Evolutionary conservation across 306 rosid species (phyloP).

Genomic region (Ochetophila trinervis): DNA sequence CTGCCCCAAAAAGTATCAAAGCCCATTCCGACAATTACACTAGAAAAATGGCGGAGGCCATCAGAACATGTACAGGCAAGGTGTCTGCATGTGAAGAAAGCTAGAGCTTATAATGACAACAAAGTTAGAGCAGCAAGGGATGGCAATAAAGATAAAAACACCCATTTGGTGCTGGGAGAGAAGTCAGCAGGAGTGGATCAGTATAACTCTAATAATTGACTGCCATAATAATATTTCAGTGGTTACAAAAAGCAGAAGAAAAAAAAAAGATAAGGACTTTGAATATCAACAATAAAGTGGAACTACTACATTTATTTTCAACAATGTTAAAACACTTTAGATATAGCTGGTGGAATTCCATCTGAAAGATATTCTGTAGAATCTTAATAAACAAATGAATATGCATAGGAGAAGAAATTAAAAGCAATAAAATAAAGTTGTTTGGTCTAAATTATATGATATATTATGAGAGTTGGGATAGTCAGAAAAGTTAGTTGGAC

Average conservation of each 20-base stretch:
- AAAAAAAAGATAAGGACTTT: too few species aligned
- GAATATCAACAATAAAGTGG: too few species aligned
- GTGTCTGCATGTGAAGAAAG: slow-evolving; percentile 16
- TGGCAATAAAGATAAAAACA: neutral
- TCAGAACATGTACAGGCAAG: neutral
- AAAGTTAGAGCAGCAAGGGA: slow-evolving; percentile 6
- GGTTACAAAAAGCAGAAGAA: too few species aligned
- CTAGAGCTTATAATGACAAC: too few species aligned
- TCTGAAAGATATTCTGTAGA: too few species aligned
- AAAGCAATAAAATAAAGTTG: too few species aligned
- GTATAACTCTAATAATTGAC: neutral
- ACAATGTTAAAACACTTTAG: too few species aligned
- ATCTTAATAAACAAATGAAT: too few species aligned
- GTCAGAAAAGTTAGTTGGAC: slow-evolving; percentile 26
- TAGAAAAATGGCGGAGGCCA: neutral
- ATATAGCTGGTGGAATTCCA: too few species aligned
- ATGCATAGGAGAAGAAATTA: too few species aligned
- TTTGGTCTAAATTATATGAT: neutral
- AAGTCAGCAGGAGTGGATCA: slow-evolving; percentile 23
- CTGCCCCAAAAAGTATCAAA: slow-evolving; percentile 16
- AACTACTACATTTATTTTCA: too few species aligned
- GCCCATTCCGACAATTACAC: slow-evolving; percentile 42
- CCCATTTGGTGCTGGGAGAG: slow-evolving; percentile 20
- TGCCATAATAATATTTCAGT: too few species aligned
- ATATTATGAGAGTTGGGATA: slow-evolving; percentile 28